phyloP scores from a whole-genome alignment of 2,329 filamentous ascomycete genomes.

The Fusarium gaditjirri region DNA sequence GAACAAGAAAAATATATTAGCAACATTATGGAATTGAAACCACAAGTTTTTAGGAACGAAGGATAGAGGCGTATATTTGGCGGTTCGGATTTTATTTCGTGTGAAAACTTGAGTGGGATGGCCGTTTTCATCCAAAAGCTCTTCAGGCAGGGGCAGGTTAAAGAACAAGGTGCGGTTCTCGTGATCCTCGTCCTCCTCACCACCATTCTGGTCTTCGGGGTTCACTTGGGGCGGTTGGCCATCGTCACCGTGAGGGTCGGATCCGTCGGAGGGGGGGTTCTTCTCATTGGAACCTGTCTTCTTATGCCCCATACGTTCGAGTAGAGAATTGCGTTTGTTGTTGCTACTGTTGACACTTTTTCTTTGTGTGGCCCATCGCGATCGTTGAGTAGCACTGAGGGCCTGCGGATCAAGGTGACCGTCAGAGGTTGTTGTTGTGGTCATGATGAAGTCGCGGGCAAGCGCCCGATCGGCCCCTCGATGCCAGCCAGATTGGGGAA shows the following conservation, averaged over 20 bases:
- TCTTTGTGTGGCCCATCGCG: slow-evolving; percentile 97
- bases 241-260: slow-evolving; percentile 40
- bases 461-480: slow-evolving; percentile 52
- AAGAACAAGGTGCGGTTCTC: slow-evolving; percentile 77
- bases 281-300: slow-evolving; percentile 73
- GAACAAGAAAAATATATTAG: slow-evolving; percentile 98
- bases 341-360: slow-evolving; percentile 78
- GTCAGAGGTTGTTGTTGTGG: slow-evolving; percentile 48
- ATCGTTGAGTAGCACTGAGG: slow-evolving; percentile 69
- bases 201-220: slow-evolving; percentile 49
- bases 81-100: slow-evolving; percentile 96
- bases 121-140: slow-evolving; percentile 83
- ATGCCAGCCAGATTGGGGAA: slow-evolving; percentile 51
- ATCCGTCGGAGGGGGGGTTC: slow-evolving; percentile 60
- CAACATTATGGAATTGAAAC: slow-evolving; percentile 98
- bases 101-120: slow-evolving; percentile 75
- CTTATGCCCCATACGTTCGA: slow-evolving; percentile 78
- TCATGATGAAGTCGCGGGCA: slow-evolving; percentile 52
- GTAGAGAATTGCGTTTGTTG: slow-evolving; percentile 84
- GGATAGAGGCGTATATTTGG: slow-evolving; percentile 95
- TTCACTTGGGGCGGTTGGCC: slow-evolving; percentile 45
- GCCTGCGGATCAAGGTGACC: slow-evolving; percentile 41
- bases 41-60: slow-evolving; percentile 97
- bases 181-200: slow-evolving; percentile 54
- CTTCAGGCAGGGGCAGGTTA: slow-evolving; percentile 81